These are phyloP conservation scores for Lactuca sativa DNA, from an alignment of 129 eudicot species.

Conservation along the genomic window DNA sequence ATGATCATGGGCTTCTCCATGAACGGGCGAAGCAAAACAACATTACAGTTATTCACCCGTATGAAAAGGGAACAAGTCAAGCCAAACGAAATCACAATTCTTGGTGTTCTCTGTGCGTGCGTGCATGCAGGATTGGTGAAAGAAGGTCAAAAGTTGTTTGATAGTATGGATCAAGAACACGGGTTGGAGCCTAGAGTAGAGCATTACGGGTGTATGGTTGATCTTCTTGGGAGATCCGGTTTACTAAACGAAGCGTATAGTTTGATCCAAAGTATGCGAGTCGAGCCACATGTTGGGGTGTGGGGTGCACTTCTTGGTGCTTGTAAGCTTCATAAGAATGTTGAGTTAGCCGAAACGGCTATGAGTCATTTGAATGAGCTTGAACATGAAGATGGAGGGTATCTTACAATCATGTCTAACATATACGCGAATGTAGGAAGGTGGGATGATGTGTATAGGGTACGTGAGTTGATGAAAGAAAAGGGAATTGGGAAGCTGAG, in stretches of 20 bases:
- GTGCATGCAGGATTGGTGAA: conserved; percentile 52
- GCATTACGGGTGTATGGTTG: conserved; percentile 58
- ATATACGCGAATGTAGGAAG: conserved; percentile 46
- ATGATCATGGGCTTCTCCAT: conserved; percentile 54
- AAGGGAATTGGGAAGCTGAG: conserved; percentile 47
- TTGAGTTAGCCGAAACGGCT: conserved; percentile 46
- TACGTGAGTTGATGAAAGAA: conserved; percentile 37
- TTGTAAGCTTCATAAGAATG: conserved; percentile 49
- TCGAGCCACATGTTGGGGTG: conserved; percentile 44
- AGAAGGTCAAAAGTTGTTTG: conserved; percentile 39
- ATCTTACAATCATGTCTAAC: conserved; percentile 48
- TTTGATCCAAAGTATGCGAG: conserved; percentile 30
- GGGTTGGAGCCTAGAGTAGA: conserved; percentile 34
- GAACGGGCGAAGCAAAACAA: conserved; percentile 43
- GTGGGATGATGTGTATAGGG: conserved; percentile 43
- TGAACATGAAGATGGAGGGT: conserved; percentile 41
- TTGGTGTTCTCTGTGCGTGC: conserved; percentile 54
- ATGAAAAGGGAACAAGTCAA: conserved; percentile 28
- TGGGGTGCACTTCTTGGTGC: conserved; percentile 57
- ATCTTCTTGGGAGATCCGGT: conserved; percentile 56
- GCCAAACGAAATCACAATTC: conserved; percentile 49
- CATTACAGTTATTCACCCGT: conserved; percentile 33
- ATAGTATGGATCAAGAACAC: conserved; percentile 34
- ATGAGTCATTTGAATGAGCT: conserved; percentile 36
- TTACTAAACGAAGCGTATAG: conserved; percentile 43